These are phyloP conservation scores for Kodamaea kaohsiungensis DNA, from an alignment of 805 yeast genomes.

Conservation along the genomic window DNA sequence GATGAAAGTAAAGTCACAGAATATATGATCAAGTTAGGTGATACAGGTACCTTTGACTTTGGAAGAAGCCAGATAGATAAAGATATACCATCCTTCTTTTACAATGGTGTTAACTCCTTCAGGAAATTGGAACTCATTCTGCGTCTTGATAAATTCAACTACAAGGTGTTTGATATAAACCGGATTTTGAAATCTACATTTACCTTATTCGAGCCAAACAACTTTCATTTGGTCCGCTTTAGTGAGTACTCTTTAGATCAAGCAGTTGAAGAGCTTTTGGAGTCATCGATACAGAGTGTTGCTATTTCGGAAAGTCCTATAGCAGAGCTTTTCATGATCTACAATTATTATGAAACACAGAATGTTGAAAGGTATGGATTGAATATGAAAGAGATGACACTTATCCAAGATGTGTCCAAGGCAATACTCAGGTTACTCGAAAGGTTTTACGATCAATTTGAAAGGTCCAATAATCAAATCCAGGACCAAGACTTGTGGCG, in stretches of 20 bases:
- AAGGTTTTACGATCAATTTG: slow-evolving; percentile 6
- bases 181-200: slow-evolving; percentile 14
- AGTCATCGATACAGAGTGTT: neutral
- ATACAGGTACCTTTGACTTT: neutral
- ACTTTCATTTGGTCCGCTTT: slow-evolving; percentile 1
- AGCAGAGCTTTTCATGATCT: slow-evolving; percentile 6
- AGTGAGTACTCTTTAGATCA: slow-evolving; percentile 7
- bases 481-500: slow-evolving; percentile 14
- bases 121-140: slow-evolving; percentile 11
- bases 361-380: slow-evolving; percentile 9
- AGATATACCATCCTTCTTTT: slow-evolving; percentile 13
- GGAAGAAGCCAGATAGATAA: neutral
- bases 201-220: slow-evolving; percentile 6
- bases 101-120: slow-evolving; percentile 16
- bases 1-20: slow-evolving; percentile 7
- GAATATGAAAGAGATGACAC: slow-evolving; percentile 3
- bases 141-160: slow-evolving; percentile 13
- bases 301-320: neutral
- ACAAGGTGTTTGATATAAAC: slow-evolving; percentile 13
- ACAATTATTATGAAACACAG: slow-evolving; percentile 10
- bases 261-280: slow-evolving; percentile 4
- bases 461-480: neutral
- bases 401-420: slow-evolving; percentile 13
- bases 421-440: slow-evolving; percentile 8
- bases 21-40: slow-evolving; percentile 1